Evolutionary conservation across 345 rosid genomes (phyloP).

Genomic region (Luvunga scandens): DNA sequence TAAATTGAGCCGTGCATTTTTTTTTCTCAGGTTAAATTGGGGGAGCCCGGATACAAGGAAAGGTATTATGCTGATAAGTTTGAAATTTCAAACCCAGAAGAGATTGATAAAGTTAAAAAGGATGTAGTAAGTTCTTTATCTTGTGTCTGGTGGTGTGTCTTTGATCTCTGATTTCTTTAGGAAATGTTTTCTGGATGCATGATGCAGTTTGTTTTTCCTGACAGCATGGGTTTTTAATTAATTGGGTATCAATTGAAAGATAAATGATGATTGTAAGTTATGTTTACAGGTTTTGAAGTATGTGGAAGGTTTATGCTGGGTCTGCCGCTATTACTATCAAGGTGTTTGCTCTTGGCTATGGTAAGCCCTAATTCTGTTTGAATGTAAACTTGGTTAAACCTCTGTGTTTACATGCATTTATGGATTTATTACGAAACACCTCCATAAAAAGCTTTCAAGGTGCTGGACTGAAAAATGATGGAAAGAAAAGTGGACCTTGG

Average conservation of each 20-base stretch:
- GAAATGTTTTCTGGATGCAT: not conserved
- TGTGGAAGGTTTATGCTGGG: constrained; percentile 98
- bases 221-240: not conserved
- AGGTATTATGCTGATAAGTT: constrained; percentile 92
- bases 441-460: not conserved
- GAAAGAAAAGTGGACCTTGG: not conserved
- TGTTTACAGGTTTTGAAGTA: constrained; percentile 78
- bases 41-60: constrained; percentile 94
- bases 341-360: constrained; percentile 98
- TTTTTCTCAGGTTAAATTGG: constrained; percentile 66
- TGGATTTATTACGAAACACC: not conserved
- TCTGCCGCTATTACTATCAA: constrained; percentile 92
- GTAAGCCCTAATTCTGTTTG: constrained; percentile 47
- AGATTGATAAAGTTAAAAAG: constrained; percentile 59
- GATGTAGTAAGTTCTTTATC: constrained; percentile 60
- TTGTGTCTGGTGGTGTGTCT: not conserved
- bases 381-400: not conserved
- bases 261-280: not conserved
- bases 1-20: not conserved
- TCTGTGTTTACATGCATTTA: not conserved
- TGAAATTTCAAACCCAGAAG: constrained; percentile 50
- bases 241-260: not conserved
- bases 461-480: not conserved
- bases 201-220: not conserved
- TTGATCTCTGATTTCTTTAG: not conserved